A percentile compares a stretch with the other conserved stretches of the same genome.
Evolutionary conservation across 352 stramenopile species (phyloP).

Genomic region (Phytopythium mirpurense): DNA sequence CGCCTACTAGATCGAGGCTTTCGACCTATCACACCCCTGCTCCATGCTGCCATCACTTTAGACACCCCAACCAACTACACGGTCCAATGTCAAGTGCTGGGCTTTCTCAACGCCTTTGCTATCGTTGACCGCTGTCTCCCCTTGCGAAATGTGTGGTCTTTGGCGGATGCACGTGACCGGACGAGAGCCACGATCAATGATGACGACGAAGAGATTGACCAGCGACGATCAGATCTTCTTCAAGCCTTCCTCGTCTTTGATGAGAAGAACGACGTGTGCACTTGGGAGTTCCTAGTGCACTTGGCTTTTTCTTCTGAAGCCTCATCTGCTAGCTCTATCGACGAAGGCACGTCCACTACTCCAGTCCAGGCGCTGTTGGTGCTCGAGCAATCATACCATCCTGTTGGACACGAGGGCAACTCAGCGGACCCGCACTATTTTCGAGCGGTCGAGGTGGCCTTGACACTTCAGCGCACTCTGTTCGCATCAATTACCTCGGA

Average conservation of each 20-base stretch:
- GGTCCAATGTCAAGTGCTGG: conserved; percentile 20
- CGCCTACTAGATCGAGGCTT: conserved; percentile 23
- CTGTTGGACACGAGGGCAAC: background rate
- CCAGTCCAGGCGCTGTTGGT: background rate
- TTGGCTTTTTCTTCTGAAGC: conserved; percentile 14
- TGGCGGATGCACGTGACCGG: background rate
- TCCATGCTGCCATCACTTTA: conserved; percentile 13
- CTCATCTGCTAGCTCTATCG: background rate
- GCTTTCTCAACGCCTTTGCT: conserved; percentile 32
- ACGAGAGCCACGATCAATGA: conserved; percentile 12
- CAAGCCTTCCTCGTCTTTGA: conserved; percentile 11
- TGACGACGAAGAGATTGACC: conserved; percentile 46
- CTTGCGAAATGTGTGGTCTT: conserved; percentile 11
- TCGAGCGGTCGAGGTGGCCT: conserved; percentile 17
- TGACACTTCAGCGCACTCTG: conserved; percentile 23
- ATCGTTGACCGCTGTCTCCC: conserved; percentile 31
- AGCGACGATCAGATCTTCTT: conserved; percentile 52
- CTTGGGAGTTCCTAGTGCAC: conserved; percentile 34
- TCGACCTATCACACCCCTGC: conserved; percentile 18
- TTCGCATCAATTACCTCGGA: conserved; percentile 15
- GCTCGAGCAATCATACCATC: background rate
- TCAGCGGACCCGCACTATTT: conserved; percentile 8
- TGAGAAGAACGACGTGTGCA: conserved; percentile 21
- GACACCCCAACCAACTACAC: background rate
- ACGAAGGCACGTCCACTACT: background rate